phyloP scores from a whole-genome alignment of 2,329 filamentous ascomycete genomes.

The Reticulascus tulasneorum region DNA sequence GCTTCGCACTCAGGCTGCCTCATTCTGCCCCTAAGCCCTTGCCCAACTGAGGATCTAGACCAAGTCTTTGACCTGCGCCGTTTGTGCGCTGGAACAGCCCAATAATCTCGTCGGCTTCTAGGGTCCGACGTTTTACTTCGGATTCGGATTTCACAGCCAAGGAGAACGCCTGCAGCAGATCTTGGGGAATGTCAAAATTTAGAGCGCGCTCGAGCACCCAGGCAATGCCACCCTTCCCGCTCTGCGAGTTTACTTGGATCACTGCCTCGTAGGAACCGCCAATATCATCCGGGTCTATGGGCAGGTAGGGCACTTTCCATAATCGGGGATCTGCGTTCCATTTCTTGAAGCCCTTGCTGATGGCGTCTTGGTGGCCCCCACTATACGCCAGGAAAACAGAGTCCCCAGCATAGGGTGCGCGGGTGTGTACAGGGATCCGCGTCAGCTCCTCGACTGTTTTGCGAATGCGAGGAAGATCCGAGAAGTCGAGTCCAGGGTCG shows the following conservation, averaged over 20 bases:
- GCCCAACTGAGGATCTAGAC: too few species aligned
- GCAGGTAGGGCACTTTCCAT: conserved; percentile 6
- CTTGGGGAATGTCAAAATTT: conserved; percentile 2
- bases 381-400: conserved; percentile 5
- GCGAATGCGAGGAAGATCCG: conserved; percentile 1
- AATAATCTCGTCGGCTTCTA: too few species aligned
- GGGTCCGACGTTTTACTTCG: too few species aligned
- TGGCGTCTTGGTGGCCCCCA: conserved; percentile 5
- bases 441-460: conserved; percentile 2
- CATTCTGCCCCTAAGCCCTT: too few species aligned
- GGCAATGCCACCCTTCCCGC: conserved; percentile 2
- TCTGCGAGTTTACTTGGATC: conserved; percentile 4
- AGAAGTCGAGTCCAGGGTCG: conserved; percentile 2
- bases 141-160: too few species aligned
- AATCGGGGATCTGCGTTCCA: too few species aligned
- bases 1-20: too few species aligned
- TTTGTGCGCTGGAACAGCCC: too few species aligned
- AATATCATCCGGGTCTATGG: conserved; percentile 3
- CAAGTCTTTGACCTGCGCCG: too few species aligned
- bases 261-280: conserved; percentile 1
- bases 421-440: neutral
- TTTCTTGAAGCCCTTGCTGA: conserved; percentile 1
- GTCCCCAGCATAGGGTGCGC: conserved; percentile 4
- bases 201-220: conserved; percentile 3
- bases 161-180: too few species aligned